A percentile compares a stretch with the other conserved stretches of the same genome.
Conservation (phyloP, 2,329 filamentous ascomycete genomes). For the Aureobasidium sp. region DNA sequence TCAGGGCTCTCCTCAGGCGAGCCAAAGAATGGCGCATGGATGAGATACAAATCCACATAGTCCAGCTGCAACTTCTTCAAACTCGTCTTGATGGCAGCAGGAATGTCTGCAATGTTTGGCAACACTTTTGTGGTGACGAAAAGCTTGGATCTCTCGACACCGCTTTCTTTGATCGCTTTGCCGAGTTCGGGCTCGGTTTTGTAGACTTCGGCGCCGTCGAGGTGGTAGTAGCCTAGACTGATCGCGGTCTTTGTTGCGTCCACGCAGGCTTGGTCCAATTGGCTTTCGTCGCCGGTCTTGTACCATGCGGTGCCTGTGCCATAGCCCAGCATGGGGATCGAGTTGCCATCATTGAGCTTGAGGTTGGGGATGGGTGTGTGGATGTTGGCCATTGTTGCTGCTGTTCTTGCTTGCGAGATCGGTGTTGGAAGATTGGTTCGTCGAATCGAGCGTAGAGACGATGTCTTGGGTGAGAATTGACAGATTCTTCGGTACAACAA, state of each 20-base stretch:
- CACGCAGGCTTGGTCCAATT: slow-evolving; percentile 52
- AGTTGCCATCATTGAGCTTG: slow-evolving; percentile 66
- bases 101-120: slow-evolving; percentile 48
- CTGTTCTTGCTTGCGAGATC: not conserved
- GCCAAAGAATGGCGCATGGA: slow-evolving; percentile 53
- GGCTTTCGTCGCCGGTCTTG: slow-evolving; percentile 41
- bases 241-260: slow-evolving; percentile 57
- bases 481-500: not conserved
- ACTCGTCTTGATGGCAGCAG: slow-evolving; percentile 47
- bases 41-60: slow-evolving; percentile 59
- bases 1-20: slow-evolving; percentile 28
- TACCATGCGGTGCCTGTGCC: slow-evolving; percentile 67
- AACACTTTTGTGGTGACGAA: slow-evolving; percentile 53
- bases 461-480: not conserved
- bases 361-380: slow-evolving; percentile 49
- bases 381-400: slow-evolving; percentile 35
- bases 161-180: slow-evolving; percentile 37
- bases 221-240: slow-evolving; percentile 61
- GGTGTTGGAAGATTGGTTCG: not conserved
- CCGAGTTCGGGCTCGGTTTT: slow-evolving; percentile 46
- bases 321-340: slow-evolving; percentile 67
- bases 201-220: slow-evolving; percentile 65
- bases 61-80: slow-evolving; percentile 54
- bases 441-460: not conserved
- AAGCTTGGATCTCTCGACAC: slow-evolving; percentile 40